These are phyloP conservation scores for Penicillium dipodomyicola DNA, from an alignment of 495 filamentous ascomycete genomes.

Conservation along the genomic window DNA sequence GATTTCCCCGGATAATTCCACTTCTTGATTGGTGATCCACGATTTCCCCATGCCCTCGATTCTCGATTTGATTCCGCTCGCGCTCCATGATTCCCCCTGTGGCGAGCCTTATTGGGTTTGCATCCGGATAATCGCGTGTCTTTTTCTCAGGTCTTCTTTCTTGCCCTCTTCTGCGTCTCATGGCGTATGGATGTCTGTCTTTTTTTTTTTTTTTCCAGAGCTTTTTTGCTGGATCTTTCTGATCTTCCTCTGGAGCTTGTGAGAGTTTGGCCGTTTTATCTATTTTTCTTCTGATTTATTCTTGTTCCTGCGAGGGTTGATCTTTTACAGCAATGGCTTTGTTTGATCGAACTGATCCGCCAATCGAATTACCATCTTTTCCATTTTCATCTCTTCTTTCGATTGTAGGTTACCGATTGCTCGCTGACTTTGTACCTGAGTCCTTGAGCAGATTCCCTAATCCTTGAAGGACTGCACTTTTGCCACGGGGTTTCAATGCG, in stretches of 20 bases:
- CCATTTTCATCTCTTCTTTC: not conserved
- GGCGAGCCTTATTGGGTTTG: conserved; percentile 13
- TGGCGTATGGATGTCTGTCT: conserved; percentile 11
- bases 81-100: conserved; percentile 12
- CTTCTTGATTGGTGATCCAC: not conserved
- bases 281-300: not conserved
- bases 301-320: not conserved
- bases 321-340: conserved; percentile 4
- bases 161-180: conserved; percentile 11
- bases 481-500: not conserved
- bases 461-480: not conserved
- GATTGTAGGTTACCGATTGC: no score
- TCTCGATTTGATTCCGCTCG: conserved; percentile 11
- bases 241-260: conserved; percentile 8
- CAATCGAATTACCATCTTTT: conserved; percentile 7
- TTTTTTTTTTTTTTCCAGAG: conserved; percentile 5
- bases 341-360: conserved; percentile 1
- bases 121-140: conserved; percentile 10
- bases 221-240: conserved; percentile 10
- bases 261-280: conserved; percentile 8
- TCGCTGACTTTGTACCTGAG: not conserved
- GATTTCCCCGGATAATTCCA: not conserved
- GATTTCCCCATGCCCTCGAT: conserved; percentile 4
- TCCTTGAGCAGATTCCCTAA: not conserved
- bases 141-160: conserved; percentile 2